These are phyloP conservation scores for Aspergillus ruber DNA, from an alignment of 2,329 filamentous ascomycete species.

Conservation along the genomic window DNA sequence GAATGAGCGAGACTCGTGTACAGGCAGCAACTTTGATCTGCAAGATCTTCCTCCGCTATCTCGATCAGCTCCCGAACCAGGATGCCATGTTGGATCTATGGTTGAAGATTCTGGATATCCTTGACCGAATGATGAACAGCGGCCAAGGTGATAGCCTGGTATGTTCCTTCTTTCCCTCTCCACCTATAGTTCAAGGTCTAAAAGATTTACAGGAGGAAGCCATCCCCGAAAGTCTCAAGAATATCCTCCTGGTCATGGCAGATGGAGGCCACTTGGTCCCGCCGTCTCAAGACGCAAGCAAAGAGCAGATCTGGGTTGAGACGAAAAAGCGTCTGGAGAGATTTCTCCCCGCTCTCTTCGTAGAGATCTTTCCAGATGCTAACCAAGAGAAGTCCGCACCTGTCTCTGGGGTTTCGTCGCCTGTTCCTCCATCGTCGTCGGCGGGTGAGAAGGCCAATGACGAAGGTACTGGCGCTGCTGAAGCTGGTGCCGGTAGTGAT, in stretches of 20 bases:
- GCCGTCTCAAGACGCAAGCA: constrained; percentile 47
- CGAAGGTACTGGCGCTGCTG: constrained; percentile 2
- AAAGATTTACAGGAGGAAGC: constrained; percentile 67
- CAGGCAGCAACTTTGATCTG: constrained; percentile 85
- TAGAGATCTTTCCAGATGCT: constrained; percentile 50
- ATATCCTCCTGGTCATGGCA: constrained; percentile 90
- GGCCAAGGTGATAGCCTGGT: constrained; percentile 85
- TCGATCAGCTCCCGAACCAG: constrained; percentile 76
- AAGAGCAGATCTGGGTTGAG: constrained; percentile 54
- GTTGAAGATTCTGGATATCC: constrained; percentile 85
- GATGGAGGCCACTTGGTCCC: constrained; percentile 77
- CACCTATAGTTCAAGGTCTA: background rate
- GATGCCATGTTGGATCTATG: constrained; percentile 87
- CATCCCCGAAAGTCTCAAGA: constrained; percentile 91
- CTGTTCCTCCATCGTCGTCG: constrained; percentile 3
- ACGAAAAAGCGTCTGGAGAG: constrained; percentile 55
- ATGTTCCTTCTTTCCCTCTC: constrained; percentile 37
- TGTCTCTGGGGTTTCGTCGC: constrained; percentile 13
- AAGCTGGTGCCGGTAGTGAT: background rate
- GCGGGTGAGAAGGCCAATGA: constrained; percentile 8
- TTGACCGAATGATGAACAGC: constrained; percentile 94
- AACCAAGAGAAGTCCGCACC: constrained; percentile 15
- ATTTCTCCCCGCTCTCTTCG: constrained; percentile 55
- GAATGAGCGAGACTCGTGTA: constrained; percentile 93
- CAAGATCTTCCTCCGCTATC: constrained; percentile 92